Evolutionary conservation across 768 basidiomycete genomes (phyloP).

Genomic region (Floccularia luteovirens): DNA sequence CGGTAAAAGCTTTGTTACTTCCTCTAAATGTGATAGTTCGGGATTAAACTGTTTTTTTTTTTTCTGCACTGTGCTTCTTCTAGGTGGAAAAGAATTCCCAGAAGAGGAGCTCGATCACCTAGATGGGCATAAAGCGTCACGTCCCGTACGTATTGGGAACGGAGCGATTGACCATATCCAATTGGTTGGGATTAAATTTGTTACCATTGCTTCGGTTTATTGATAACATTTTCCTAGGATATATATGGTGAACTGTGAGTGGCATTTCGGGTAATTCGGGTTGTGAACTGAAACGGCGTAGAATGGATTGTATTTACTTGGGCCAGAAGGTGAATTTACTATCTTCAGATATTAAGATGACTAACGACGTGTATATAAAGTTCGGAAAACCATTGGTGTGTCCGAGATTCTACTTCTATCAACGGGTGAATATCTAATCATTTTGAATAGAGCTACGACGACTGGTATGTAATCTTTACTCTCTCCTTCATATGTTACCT

Average conservation of each 20-base stretch:
- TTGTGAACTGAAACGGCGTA: slow-evolving; percentile 14
- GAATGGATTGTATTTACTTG: slow-evolving; percentile 95
- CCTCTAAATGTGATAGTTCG: background rate
- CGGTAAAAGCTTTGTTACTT: slow-evolving; percentile 30
- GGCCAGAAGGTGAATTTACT: slow-evolving; percentile 70
- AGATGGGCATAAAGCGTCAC: slow-evolving; percentile 82
- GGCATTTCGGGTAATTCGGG: background rate
- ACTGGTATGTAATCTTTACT: slow-evolving; percentile 23
- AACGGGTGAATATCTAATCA: background rate
- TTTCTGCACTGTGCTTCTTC: background rate
- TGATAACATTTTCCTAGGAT: slow-evolving; percentile 42
- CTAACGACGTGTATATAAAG: slow-evolving; percentile 20
- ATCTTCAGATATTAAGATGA: background rate
- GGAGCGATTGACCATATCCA: slow-evolving; percentile 94
- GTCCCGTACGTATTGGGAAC: slow-evolving; percentile 88
- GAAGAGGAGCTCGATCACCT: slow-evolving; percentile 82
- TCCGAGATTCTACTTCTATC: slow-evolving; percentile 4
- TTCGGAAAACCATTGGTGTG: slow-evolving; percentile 72
- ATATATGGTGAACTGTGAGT: slow-evolving; percentile 91
- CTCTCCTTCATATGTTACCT: background rate
- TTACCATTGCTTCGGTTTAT: slow-evolving; percentile 1
- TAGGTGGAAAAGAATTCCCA: slow-evolving; percentile 71
- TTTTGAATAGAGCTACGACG: slow-evolving; percentile 28
- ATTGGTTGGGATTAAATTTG: slow-evolving; percentile 40
- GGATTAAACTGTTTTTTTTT: background rate